A percentile compares a stretch with the other conserved stretches of the same genome.
These are phyloP conservation scores for Talaromyces adpressus DNA, from an alignment of 495 filamentous ascomycete genomes.

Conservation along the genomic window DNA sequence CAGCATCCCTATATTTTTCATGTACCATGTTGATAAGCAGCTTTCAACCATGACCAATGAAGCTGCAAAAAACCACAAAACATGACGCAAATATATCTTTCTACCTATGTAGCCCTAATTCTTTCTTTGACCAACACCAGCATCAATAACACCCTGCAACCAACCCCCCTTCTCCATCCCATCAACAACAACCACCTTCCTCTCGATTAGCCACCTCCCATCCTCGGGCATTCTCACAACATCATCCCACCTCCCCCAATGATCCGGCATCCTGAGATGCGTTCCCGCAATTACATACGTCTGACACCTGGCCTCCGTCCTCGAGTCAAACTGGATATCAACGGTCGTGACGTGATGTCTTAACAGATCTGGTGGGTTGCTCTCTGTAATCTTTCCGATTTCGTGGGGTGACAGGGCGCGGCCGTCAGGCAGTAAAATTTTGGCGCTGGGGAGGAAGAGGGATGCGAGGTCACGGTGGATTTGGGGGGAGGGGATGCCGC, in stretches of 20 bases:
- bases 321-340: background rate
- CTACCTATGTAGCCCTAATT: background rate
- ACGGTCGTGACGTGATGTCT: slow-evolving; percentile 1
- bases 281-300: background rate
- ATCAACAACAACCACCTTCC: background rate
- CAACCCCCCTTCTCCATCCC: background rate
- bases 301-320: background rate
- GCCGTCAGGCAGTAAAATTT: background rate
- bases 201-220: background rate
- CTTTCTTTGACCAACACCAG: background rate
- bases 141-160: background rate
- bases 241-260: background rate
- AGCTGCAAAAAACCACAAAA: too few species aligned
- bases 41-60: too few species aligned
- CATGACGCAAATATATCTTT: too few species aligned
- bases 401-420: background rate
- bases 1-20: too few species aligned
- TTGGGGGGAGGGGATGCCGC: background rate
- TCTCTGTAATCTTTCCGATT: background rate
- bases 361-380: background rate
- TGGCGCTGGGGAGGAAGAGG: background rate
- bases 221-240: background rate
- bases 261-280: slow-evolving; percentile 2
- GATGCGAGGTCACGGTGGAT: too few species aligned
- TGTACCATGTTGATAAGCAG: too few species aligned